These are phyloP conservation scores for Tripterygium wilfordii DNA, from an alignment of 177 flowering plant species.

Conservation along the genomic window DNA sequence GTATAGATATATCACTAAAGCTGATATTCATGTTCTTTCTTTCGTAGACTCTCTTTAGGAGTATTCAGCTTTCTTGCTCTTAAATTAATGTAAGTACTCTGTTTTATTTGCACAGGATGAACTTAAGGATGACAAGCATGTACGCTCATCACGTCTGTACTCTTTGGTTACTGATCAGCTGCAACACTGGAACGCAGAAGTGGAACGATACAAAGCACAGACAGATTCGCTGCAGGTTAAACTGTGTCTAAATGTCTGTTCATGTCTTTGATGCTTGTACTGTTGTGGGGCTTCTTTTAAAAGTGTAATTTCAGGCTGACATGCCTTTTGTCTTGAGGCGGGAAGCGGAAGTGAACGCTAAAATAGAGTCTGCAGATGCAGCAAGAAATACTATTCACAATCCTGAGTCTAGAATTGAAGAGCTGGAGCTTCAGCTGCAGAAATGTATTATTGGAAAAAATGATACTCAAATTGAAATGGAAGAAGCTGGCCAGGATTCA, in stretches of 20 bases:
- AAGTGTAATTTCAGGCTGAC: conserved; percentile 55
- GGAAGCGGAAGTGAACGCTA: conserved; percentile 69
- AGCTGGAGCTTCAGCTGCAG: conserved; percentile 66
- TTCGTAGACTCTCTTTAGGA: too few relatives aligned
- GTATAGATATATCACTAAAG: neutral
- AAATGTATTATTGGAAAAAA: conserved; percentile 59
- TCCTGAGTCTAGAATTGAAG: conserved; percentile 53
- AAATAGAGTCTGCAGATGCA: conserved; percentile 56
- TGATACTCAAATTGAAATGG: conserved; percentile 77
- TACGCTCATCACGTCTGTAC: conserved; percentile 63
- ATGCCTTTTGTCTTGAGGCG: conserved; percentile 55
- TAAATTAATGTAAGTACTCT: too few relatives aligned
- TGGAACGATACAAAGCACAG: conserved; percentile 57
- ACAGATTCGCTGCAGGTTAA: conserved; percentile 73
- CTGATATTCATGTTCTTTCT: conserved; percentile 1
- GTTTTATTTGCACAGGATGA: conserved; percentile 61
- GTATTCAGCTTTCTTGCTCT: too few relatives aligned
- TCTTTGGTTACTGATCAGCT: conserved; percentile 69
- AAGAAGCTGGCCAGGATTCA: conserved; percentile 85
- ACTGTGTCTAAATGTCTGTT: conserved; percentile 1
- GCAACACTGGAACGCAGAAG: conserved; percentile 72
- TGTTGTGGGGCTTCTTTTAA: conserved; percentile 7
- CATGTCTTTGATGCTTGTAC: conserved; percentile 9
- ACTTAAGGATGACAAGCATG: conserved; percentile 67
- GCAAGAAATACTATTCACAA: conserved; percentile 36